These are phyloP conservation scores for Glycine latifolia DNA, from an alignment of 306 rosid species.

Conservation along the genomic window DNA sequence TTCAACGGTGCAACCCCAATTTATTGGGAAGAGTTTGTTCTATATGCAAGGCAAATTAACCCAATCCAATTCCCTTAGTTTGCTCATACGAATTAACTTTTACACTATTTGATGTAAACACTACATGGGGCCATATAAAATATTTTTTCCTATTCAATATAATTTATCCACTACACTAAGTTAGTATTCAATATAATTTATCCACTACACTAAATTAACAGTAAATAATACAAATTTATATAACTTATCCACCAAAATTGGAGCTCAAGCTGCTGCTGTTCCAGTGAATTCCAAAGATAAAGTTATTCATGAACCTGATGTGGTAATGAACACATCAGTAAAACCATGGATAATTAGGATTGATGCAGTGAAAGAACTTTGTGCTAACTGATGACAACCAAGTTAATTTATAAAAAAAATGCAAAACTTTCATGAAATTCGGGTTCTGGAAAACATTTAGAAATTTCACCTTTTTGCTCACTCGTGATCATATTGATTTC, in stretches of 20 bases:
- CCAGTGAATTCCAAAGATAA: background rate
- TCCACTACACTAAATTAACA: background rate
- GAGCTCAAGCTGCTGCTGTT: constrained; percentile 34
- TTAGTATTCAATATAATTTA: no score
- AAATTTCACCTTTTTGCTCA: constrained; percentile 46
- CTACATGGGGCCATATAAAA: background rate
- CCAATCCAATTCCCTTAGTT: no score
- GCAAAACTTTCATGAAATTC: constrained; percentile 6
- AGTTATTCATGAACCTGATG: constrained; percentile 23
- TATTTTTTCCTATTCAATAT: constrained; percentile 5
- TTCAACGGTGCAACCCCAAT: no score
- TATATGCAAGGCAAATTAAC: no score
- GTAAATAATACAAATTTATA: constrained; percentile 18
- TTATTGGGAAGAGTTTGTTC: no score
- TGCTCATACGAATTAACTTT: background rate
- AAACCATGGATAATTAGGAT: constrained; percentile 4
- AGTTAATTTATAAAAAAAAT: background rate
- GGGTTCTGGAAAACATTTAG: constrained; percentile 27
- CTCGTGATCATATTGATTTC: constrained; percentile 31
- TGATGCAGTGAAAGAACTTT: constrained; percentile 25
- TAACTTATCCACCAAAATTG: constrained; percentile 26
- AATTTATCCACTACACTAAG: background rate
- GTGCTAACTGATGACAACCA: background rate
- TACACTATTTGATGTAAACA: background rate
- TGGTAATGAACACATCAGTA: constrained; percentile 2